Evolutionary conservation across 2,329 filamentous ascomycete species (phyloP).

Genomic region (Aspergillus quadrilineatus): DNA sequence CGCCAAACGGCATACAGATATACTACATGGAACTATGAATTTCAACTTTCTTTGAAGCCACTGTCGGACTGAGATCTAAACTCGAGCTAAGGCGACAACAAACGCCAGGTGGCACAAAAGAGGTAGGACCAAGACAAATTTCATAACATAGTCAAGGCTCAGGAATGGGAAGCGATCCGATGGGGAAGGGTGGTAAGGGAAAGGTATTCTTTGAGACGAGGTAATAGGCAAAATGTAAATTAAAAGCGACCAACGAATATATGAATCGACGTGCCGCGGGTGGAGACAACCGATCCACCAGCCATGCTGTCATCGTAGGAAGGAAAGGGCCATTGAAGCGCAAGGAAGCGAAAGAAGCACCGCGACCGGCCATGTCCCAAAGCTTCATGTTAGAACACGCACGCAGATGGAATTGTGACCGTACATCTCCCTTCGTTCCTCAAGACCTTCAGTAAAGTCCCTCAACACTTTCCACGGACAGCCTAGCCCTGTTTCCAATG

Average conservation of each 20-base stretch:
- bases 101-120: conserved; percentile 25
- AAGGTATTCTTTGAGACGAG: conserved; percentile 31
- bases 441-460: background rate
- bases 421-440: conserved; percentile 7
- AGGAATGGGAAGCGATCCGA: conserved; percentile 17
- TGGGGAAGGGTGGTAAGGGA: conserved; percentile 21
- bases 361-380: background rate
- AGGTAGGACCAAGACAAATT: conserved; percentile 20
- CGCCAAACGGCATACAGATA: background rate
- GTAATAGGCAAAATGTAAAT: conserved; percentile 26
- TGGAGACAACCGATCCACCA: conserved; percentile 17
- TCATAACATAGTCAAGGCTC: conserved; percentile 22
- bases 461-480: conserved; percentile 13
- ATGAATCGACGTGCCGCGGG: conserved; percentile 20
- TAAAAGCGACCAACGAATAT: conserved; percentile 23
- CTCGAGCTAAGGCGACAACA: conserved; percentile 25
- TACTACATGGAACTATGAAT: conserved; percentile 12
- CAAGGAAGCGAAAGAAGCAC: background rate
- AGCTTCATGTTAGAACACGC: background rate
- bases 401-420: background rate
- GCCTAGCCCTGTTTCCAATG: conserved; percentile 12
- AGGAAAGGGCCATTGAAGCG: conserved; percentile 1
- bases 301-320: conserved; percentile 8
- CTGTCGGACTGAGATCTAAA: conserved; percentile 27
- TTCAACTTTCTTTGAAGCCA: conserved; percentile 26